phyloP scores from a whole-genome alignment of 177 flowering plant genomes.

The Vitis hybrid region DNA sequence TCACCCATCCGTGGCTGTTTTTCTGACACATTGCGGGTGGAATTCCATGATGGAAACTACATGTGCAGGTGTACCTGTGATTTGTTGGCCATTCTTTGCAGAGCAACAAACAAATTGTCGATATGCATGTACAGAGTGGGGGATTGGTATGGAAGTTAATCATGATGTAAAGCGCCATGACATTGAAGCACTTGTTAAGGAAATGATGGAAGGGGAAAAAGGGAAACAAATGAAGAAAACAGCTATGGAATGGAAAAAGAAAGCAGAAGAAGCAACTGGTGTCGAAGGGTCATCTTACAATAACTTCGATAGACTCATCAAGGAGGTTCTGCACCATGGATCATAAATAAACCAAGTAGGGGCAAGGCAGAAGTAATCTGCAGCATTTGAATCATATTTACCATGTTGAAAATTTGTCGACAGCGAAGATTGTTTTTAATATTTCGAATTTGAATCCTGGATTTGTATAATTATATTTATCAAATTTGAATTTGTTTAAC shows the following conservation, averaged over 20 bases:
- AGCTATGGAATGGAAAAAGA: constrained; percentile 27
- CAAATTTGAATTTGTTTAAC: too few species aligned
- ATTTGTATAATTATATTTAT: too few species aligned
- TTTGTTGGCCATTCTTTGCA: constrained; percentile 36
- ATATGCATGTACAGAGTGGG: constrained; percentile 27
- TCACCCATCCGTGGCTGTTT: too few species aligned
- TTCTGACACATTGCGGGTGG: too few species aligned
- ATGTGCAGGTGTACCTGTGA: constrained; percentile 21
- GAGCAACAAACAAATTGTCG: constrained; percentile 32
- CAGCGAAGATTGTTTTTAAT: too few species aligned
- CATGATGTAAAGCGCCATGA: constrained; percentile 23
- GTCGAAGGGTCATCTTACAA: constrained; percentile 20
- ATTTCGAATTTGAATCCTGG: too few species aligned
- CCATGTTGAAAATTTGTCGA: too few species aligned
- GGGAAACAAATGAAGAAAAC: constrained; percentile 21
- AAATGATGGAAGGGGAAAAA: constrained; percentile 26
- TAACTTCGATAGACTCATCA: constrained; percentile 16
- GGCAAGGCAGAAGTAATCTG: too few species aligned
- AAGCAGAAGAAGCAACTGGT: constrained; percentile 22
- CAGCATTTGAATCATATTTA: too few species aligned
- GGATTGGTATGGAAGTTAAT: constrained; percentile 30
- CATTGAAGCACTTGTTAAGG: constrained; percentile 18
- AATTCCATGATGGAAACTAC: neutral
- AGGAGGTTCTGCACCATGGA: constrained; percentile 6
- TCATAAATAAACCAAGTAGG: too few species aligned